A percentile compares a stretch with the other conserved stretches of the same genome.
phyloP scores from a whole-genome alignment of 2,329 filamentous ascomycete species.

The Colletotrichum truncatum region DNA sequence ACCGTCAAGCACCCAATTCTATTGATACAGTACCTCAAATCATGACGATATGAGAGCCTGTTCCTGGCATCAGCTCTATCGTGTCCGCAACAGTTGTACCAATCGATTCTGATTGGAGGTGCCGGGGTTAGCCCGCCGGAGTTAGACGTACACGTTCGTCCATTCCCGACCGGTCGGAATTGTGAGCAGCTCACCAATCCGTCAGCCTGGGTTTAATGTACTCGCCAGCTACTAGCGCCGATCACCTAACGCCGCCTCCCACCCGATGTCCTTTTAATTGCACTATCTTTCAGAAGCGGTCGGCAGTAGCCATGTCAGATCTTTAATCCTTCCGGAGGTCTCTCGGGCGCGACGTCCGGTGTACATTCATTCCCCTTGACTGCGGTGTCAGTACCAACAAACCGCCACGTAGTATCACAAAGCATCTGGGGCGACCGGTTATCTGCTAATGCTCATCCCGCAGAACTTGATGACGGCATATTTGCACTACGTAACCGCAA shows the following conservation, averaged over 20 bases:
- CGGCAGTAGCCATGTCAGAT: neutral
- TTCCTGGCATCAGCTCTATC: neutral
- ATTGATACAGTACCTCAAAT: neutral
- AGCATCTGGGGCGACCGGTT: no score
- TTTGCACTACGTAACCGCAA: neutral
- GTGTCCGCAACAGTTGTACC: neutral
- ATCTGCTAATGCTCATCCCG: no score
- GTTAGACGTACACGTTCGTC: slow-evolving; percentile 4
- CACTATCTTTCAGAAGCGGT: no score
- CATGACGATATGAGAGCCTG: neutral
- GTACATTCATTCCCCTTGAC: no score
- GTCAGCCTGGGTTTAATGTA: neutral
- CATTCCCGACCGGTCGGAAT: slow-evolving; percentile 23
- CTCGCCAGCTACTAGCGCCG: neutral
- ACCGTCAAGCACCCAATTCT: neutral
- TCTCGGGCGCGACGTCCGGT: no score
- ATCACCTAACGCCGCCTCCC: no score
- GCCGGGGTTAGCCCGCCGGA: slow-evolving; percentile 4
- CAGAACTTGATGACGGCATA: no score
- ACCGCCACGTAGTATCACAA: no score
- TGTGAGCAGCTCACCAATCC: neutral
- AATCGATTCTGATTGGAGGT: neutral
- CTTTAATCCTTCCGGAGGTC: neutral
- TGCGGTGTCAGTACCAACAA: no score
- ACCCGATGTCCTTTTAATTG: no score